These are phyloP conservation scores for Fusarium pininemorale DNA, from an alignment of 2,329 filamentous ascomycete species.

Conservation along the genomic window DNA sequence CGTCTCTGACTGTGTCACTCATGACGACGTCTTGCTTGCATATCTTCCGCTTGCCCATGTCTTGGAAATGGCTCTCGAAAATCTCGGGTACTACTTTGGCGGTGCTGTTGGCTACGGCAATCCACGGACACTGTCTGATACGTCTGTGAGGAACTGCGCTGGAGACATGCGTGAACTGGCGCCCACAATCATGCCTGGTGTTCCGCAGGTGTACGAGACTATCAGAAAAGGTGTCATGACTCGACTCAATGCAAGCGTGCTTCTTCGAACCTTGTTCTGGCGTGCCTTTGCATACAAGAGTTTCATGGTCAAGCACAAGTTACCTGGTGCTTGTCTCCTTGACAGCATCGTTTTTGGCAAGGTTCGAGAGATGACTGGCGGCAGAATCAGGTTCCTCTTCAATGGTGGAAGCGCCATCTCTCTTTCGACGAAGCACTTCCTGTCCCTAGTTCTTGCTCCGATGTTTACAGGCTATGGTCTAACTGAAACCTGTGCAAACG, in stretches of 20 bases:
- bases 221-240: constrained; percentile 91
- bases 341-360: constrained; percentile 90
- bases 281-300: constrained; percentile 67
- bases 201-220: constrained; percentile 96
- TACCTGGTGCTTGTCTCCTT: constrained; percentile 75
- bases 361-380: constrained; percentile 88
- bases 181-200: constrained; percentile 89
- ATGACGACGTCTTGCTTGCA: constrained; percentile 81
- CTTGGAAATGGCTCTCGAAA: constrained; percentile 94
- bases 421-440: constrained; percentile 85
- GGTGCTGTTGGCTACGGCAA: constrained; percentile 92
- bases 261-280: constrained; percentile 83
- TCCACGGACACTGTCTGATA: constrained; percentile 85
- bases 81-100: constrained; percentile 85
- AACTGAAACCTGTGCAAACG: constrained; percentile 89
- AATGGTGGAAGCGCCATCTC: constrained; percentile 95
- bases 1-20: constrained; percentile 79
- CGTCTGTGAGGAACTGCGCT: constrained; percentile 84
- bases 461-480: constrained; percentile 95
- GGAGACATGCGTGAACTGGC: constrained; percentile 92
- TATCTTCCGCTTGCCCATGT: constrained; percentile 97
- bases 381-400: constrained; percentile 84
- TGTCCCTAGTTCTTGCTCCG: constrained; percentile 89
- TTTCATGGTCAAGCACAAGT: constrained; percentile 63
- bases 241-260: constrained; percentile 75